Conservation (phyloP, 345 rosid genomes). For the Laguncularia racemosa region DNA sequence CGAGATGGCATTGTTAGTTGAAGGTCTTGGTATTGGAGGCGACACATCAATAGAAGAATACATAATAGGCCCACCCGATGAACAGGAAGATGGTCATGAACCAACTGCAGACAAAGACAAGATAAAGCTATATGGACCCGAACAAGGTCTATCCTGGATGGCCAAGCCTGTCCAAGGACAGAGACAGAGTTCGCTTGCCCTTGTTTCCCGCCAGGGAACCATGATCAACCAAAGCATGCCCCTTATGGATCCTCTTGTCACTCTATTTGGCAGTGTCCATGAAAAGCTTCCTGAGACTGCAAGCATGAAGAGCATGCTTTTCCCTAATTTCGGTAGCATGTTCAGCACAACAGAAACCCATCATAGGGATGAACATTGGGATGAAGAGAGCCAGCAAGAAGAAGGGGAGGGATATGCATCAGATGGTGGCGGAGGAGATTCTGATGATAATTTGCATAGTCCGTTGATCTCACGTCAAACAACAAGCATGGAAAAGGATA, state of each 20-base stretch:
- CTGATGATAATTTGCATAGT: slow-evolving; percentile 70
- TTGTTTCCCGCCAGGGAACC: slow-evolving; percentile 75
- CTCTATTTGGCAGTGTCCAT: slow-evolving; percentile 78
- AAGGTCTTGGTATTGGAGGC: slow-evolving; percentile 79
- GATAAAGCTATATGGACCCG: slow-evolving; percentile 58
- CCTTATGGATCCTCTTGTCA: slow-evolving; percentile 82
- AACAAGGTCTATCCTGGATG: slow-evolving; percentile 66
- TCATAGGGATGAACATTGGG: slow-evolving; percentile 61
- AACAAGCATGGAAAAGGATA: slow-evolving; percentile 73
- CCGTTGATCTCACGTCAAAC: slow-evolving; percentile 83
- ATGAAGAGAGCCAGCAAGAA: slow-evolving; percentile 65
- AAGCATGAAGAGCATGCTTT: slow-evolving; percentile 58
- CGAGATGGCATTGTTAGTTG: slow-evolving; percentile 83
- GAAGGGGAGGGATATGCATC: slow-evolving; percentile 46
- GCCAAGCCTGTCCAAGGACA: slow-evolving; percentile 71
- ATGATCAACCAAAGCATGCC: slow-evolving; percentile 50
- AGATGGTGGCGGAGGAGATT: slow-evolving; percentile 49
- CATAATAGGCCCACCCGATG: slow-evolving; percentile 62
- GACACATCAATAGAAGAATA: slow-evolving; percentile 76
- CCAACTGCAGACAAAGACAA: slow-evolving; percentile 45
- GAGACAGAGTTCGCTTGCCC: slow-evolving; percentile 55
- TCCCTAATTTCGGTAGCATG: slow-evolving; percentile 81
- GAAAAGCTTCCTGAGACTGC: slow-evolving; percentile 73
- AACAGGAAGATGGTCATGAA: slow-evolving; percentile 39
- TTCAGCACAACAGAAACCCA: slow-evolving; percentile 58